Conservation (phyloP, 2,329 filamentous ascomycete genomes). For the Cephalotrichum gorgonifer region DNA sequence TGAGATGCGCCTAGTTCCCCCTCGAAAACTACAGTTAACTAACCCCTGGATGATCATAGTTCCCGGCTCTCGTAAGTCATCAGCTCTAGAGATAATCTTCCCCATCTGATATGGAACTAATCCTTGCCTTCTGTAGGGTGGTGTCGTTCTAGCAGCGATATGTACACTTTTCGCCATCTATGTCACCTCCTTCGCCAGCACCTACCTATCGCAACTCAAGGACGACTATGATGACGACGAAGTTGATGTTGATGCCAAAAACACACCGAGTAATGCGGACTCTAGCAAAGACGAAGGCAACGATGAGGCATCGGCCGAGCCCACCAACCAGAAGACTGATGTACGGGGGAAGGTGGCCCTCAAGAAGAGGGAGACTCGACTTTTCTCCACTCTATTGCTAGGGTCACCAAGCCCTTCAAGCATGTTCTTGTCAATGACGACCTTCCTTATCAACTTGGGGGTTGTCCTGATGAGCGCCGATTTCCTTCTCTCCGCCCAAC, state of each 20-base stretch:
- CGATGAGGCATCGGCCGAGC: neutral
- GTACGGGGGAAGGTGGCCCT: conserved; percentile 54
- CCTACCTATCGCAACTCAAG: conserved; percentile 44
- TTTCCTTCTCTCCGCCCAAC: conserved; percentile 62
- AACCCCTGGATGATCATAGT: neutral
- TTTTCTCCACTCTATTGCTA: conserved; percentile 57
- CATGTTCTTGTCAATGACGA: conserved; percentile 52
- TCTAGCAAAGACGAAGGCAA: neutral
- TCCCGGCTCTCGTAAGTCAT: neutral
- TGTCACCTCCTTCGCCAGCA: conserved; percentile 50
- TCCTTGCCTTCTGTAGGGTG: no score
- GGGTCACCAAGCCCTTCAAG: conserved; percentile 69
- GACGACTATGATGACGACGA: conserved; percentile 51
- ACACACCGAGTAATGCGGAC: conserved; percentile 21
- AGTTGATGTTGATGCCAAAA: conserved; percentile 43
- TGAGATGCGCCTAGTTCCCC: conserved; percentile 6
- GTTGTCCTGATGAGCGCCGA: conserved; percentile 65
- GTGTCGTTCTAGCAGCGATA: conserved; percentile 18
- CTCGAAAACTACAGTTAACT: neutral
- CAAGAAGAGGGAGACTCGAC: conserved; percentile 42
- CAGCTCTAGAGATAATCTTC: conserved; percentile 4
- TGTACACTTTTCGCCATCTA: conserved; percentile 58
- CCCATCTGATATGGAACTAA: conserved; percentile 21
- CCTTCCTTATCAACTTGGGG: conserved; percentile 61
- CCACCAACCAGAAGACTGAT: conserved; percentile 36